Conservation (phyloP, 345 rosid genomes). For the Raphanus raphanistrum region DNA sequence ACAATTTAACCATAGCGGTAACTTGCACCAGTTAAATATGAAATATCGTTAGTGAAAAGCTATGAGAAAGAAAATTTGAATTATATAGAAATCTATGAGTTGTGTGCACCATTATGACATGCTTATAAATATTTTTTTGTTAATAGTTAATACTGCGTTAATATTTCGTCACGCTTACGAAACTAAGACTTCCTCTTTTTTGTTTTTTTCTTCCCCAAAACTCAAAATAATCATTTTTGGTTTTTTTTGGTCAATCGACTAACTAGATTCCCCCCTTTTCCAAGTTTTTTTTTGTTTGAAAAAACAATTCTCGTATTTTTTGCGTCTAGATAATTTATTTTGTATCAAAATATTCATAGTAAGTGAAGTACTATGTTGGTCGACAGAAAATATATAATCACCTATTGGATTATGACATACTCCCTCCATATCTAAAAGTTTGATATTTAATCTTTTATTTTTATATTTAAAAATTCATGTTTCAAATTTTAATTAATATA, state of each 20-base stretch:
- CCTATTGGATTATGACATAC: not conserved
- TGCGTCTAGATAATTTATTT: not conserved
- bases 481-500: no score
- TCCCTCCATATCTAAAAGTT: no score
- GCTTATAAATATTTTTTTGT: no score
- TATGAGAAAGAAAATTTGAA: not conserved
- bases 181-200: not conserved
- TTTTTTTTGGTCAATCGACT: constrained; percentile 24
- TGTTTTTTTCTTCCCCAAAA: not conserved
- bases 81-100: not conserved
- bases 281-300: no score
- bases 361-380: not conserved
- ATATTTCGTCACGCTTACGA: constrained; percentile 72
- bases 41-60: not conserved
- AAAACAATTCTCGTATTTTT: not conserved
- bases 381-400: not conserved
- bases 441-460: no score
- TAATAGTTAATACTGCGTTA: constrained; percentile 41
- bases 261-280: constrained; percentile 14
- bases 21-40: not conserved
- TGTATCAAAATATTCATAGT: not conserved
- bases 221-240: constrained; percentile 11
- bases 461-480: no score
- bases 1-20: not conserved
- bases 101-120: not conserved